Conservation (phyloP, 106 monocot species). For the Dendrobium huoshanense region DNA sequence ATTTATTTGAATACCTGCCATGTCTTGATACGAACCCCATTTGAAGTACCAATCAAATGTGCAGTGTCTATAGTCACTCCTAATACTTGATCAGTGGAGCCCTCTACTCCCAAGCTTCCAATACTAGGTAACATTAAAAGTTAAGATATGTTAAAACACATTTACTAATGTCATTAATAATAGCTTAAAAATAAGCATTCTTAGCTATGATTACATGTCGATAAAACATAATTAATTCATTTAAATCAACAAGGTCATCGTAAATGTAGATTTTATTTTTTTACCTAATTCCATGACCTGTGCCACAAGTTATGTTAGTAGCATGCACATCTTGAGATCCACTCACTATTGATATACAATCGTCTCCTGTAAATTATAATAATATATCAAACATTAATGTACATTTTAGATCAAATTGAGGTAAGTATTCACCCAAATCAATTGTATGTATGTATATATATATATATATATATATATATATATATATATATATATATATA, state of each 20-base stretch:
- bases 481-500: no score
- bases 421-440: no score
- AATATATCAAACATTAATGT: no score
- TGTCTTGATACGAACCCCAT: slow-evolving; percentile 86
- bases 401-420: no score
- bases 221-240: no score
- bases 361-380: slow-evolving; percentile 52
- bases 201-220: no score
- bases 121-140: slow-evolving; percentile 25
- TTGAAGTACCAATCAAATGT: slow-evolving; percentile 36
- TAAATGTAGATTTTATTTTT: not conserved
- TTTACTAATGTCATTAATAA: no score
- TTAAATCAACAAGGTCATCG: no score
- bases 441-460: no score
- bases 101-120: slow-evolving; percentile 62
- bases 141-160: not conserved
- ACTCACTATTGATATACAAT: slow-evolving; percentile 67
- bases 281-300: slow-evolving; percentile 91
- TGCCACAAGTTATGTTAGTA: slow-evolving; percentile 47
- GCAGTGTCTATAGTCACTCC: slow-evolving; percentile 54
- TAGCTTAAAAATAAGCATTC: no score
- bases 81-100: slow-evolving; percentile 41
- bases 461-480: no score
- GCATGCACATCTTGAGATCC: slow-evolving; percentile 37
- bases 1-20: slow-evolving; percentile 51